A percentile compares a stretch with the other conserved stretches of the same genome.
Evolutionary conservation across 306 rosid species (phyloP).

Genomic region (Glycine latifolia): DNA sequence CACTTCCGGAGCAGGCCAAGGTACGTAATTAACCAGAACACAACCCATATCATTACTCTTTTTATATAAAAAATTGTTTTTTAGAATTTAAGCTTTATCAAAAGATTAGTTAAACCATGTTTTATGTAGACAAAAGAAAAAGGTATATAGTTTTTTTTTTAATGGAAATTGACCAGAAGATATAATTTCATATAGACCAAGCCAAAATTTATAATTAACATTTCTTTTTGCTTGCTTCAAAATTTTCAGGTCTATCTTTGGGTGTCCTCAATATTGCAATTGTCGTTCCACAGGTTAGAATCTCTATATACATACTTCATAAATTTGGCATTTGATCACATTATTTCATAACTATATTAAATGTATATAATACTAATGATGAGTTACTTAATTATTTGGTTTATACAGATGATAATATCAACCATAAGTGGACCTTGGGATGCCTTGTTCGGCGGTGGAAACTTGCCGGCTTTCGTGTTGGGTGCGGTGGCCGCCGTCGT

Average conservation of each 20-base stretch:
- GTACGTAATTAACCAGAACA: constrained; percentile 27
- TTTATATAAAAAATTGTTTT: too few species aligned
- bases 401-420: constrained; percentile 66
- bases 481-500: constrained; percentile 63
- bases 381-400: neutral
- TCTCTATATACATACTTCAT: neutral
- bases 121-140: too few species aligned
- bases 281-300: constrained; percentile 71
- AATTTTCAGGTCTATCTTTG: constrained; percentile 70
- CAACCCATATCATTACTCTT: too few species aligned
- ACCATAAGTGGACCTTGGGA: constrained; percentile 75
- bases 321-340: too few species aligned
- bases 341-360: too few species aligned
- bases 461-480: constrained; percentile 83
- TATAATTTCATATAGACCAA: too few species aligned
- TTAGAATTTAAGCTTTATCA: neutral
- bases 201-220: neutral
- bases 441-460: constrained; percentile 78
- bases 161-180: too few species aligned
- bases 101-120: too few species aligned
- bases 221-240: neutral
- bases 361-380: neutral
- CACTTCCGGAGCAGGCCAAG: constrained; percentile 76
- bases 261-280: constrained; percentile 78
- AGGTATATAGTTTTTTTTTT: too few species aligned